Percentiles rank a stretch among this genome's conserved stretches.
phyloP scores from a whole-genome alignment of 441 rosid species.

The Erysimum pusillum region DNA sequence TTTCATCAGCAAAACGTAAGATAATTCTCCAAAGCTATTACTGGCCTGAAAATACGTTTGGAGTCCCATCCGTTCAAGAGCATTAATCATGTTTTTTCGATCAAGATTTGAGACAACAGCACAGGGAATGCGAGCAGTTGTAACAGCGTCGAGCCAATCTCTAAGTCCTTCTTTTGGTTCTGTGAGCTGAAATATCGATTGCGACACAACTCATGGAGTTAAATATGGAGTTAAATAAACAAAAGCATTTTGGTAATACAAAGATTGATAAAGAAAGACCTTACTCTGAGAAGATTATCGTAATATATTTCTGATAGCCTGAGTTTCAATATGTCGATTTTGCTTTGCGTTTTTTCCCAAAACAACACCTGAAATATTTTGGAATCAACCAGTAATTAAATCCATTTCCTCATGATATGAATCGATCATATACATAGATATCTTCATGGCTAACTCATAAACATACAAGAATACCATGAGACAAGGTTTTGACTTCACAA shows the following conservation, averaged over 20 bases:
- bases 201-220: conserved; percentile 12
- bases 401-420: conserved; percentile 12
- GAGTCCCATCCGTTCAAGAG: conserved; percentile 78
- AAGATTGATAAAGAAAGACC: conserved; percentile 41
- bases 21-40: conserved; percentile 26
- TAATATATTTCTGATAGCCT: conserved; percentile 75
- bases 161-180: conserved; percentile 77
- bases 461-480: conserved; percentile 3
- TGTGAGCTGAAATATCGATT: conserved; percentile 57
- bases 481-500: background rate
- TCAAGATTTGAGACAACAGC: conserved; percentile 94
- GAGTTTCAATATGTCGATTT: conserved; percentile 66
- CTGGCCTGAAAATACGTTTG: conserved; percentile 86
- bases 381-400: conserved; percentile 12
- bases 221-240: conserved; percentile 28
- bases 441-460: background rate
- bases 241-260: conserved; percentile 13
- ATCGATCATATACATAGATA: conserved; percentile 8
- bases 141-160: conserved; percentile 91
- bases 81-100: conserved; percentile 76
- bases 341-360: conserved; percentile 70
- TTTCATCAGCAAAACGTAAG: background rate
- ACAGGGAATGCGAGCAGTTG: conserved; percentile 85
- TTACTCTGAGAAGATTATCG: conserved; percentile 69
- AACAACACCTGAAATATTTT: conserved; percentile 64